phyloP scores from a whole-genome alignment of 371 early-diverging fungal genomes.

The Zancudomyces culisetae region DNA sequence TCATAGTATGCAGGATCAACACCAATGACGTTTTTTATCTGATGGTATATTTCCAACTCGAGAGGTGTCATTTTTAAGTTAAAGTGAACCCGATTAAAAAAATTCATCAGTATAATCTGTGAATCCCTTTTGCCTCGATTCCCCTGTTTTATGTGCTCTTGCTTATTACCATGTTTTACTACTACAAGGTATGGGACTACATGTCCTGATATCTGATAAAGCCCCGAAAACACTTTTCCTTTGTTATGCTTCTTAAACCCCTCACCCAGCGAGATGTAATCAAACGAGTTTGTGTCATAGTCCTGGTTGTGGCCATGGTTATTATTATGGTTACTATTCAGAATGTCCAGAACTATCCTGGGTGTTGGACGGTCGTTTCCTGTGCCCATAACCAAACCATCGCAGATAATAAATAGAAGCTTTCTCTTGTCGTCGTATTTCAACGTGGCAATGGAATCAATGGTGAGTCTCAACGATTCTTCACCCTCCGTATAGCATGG shows the following conservation, averaged over 20 bases:
- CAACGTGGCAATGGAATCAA: slow-evolving; percentile 82
- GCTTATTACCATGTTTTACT: slow-evolving; percentile 76
- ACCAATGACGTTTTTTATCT: slow-evolving; percentile 81
- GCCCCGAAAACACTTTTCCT: slow-evolving; percentile 94
- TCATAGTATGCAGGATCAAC: slow-evolving; percentile 80
- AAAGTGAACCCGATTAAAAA: slow-evolving; percentile 92
- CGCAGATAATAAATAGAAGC: slow-evolving; percentile 75
- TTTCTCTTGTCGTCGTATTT: slow-evolving; percentile 89
- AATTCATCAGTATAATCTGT: slow-evolving; percentile 96
- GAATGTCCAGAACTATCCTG: slow-evolving; percentile 81
- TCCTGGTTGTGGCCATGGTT: slow-evolving; percentile 78
- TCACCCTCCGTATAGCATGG: slow-evolving; percentile 96
- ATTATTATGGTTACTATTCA: too few relatives aligned
- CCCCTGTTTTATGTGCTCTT: slow-evolving; percentile 62
- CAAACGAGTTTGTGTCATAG: slow-evolving; percentile 69
- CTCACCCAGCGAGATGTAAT: slow-evolving; percentile 81
- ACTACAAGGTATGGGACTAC: slow-evolving; percentile 87
- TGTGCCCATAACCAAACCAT: slow-evolving; percentile 81
- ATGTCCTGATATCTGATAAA: slow-evolving; percentile 76
- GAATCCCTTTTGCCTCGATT: slow-evolving; percentile 99
- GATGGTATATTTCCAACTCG: slow-evolving; percentile 81
- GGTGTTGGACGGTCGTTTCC: slow-evolving; percentile 96
- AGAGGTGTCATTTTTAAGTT: slow-evolving; percentile 70
- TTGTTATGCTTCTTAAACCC: slow-evolving; percentile 77
- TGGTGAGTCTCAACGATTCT: slow-evolving; percentile 69